Evolutionary conservation across 768 basidiomycete species (phyloP).

Genomic region (Crassisporium funariophilum): DNA sequence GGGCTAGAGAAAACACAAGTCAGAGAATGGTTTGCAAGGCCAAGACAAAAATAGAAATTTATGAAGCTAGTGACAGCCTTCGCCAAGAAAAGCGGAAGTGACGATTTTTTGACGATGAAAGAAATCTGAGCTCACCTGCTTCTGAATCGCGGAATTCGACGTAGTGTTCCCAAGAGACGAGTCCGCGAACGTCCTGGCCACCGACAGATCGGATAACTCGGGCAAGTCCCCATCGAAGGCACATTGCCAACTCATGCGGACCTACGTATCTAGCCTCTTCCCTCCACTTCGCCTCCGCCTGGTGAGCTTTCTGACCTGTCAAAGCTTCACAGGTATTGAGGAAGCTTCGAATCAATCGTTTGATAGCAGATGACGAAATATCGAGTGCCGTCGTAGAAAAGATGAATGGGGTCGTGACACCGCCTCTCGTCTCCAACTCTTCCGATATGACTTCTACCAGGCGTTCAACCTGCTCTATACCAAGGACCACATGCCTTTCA

Average conservation of each 20-base stretch:
- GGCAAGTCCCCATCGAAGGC: conserved; percentile 89
- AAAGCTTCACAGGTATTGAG: conserved; percentile 57
- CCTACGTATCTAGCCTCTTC: conserved; percentile 85
- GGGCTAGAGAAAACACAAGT: conserved; percentile 41
- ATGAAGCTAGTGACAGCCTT: no score
- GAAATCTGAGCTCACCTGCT: conserved; percentile 75
- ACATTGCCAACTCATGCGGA: conserved; percentile 89
- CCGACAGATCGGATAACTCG: conserved; percentile 71
- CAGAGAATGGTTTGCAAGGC: neutral
- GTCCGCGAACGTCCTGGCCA: conserved; percentile 76
- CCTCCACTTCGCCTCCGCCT: conserved; percentile 61
- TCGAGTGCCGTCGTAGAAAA: conserved; percentile 91
- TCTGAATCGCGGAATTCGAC: conserved; percentile 80
- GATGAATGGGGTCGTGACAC: conserved; percentile 87
- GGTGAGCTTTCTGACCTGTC: conserved; percentile 31
- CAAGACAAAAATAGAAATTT: conserved; percentile 4
- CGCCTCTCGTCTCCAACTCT: conserved; percentile 73
- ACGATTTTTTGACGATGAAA: no score
- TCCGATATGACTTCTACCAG: conserved; percentile 72
- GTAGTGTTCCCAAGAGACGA: conserved; percentile 87
- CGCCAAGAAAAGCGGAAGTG: no score
- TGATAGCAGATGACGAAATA: conserved; percentile 72
- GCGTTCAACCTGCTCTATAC: conserved; percentile 70
- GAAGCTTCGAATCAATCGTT: conserved; percentile 79
- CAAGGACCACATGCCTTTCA: conserved; percentile 72